A percentile compares a stretch with the other conserved stretches of the same genome.
Conservation (phyloP, 805 yeast genomes). For the Ogataea naganishii region DNA sequence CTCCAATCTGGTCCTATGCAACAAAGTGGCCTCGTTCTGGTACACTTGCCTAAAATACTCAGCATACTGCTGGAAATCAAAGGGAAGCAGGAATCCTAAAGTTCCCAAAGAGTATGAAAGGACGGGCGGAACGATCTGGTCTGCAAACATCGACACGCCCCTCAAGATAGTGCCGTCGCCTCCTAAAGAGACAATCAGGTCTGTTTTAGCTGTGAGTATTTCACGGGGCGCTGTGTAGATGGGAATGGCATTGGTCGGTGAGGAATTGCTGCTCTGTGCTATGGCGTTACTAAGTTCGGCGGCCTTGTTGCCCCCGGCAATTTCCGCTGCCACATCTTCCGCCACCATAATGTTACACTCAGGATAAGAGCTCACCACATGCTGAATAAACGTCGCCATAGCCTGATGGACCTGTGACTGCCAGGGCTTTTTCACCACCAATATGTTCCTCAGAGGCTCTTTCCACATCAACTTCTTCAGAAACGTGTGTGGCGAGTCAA, state of each 20-base stretch:
- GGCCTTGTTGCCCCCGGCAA: conserved; percentile 17
- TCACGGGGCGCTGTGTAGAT: conserved; percentile 51
- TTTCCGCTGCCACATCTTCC: conserved; percentile 65
- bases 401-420: conserved; percentile 55
- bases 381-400: conserved; percentile 54
- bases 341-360: conserved; percentile 70
- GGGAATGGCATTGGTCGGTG: conserved; percentile 21
- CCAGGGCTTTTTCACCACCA: conserved; percentile 82
- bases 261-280: conserved; percentile 2
- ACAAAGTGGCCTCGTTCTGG: conserved; percentile 57
- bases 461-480: conserved; percentile 63
- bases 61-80: conserved; percentile 57
- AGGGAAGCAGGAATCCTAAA: conserved; percentile 81
- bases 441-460: conserved; percentile 62
- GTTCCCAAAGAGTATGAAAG: conserved; percentile 87
- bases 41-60: conserved; percentile 60
- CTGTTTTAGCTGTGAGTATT: conserved; percentile 60
- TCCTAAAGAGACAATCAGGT: conserved; percentile 80
- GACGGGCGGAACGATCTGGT: conserved; percentile 76
- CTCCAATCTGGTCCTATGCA: conserved; percentile 71
- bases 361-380: conserved; percentile 55
- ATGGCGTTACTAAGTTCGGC: not conserved
- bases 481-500: conserved; percentile 48
- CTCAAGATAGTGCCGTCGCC: conserved; percentile 92
- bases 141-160: conserved; percentile 72